These are phyloP conservation scores for Agarophyton chilense DNA, from an alignment of 23 red algal genomes.

Conservation along the genomic window DNA sequence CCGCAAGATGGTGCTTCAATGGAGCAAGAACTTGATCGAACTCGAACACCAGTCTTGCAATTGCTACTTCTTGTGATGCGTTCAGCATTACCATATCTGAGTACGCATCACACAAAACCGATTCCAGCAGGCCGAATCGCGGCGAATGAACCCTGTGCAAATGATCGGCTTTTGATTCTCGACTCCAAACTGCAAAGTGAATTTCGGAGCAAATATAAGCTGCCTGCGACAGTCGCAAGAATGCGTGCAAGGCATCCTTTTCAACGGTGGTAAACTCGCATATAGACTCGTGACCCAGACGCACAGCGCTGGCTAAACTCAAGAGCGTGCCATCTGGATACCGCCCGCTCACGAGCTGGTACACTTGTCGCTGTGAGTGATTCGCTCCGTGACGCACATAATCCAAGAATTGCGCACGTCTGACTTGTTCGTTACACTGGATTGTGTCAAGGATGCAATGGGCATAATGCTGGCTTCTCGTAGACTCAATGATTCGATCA, in stretches of 20 bases:
- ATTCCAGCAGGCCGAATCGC: constrained; percentile 25
- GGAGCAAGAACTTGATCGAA: constrained; percentile 6
- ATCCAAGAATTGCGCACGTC: background rate
- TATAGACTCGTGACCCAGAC: too few relatives aligned
- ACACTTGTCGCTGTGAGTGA: background rate
- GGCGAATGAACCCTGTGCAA: background rate
- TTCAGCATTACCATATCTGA: constrained; percentile 29
- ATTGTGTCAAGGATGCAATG: constrained; percentile 19
- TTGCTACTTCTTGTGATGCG: background rate
- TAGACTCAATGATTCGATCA: background rate
- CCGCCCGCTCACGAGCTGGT: background rate
- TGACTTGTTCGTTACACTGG: background rate
- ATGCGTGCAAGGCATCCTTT: background rate
- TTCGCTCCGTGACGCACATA: background rate
- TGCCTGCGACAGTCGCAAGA: constrained; percentile 42
- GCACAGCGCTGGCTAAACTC: background rate
- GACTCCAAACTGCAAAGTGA: constrained; percentile 26
- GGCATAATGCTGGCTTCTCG: background rate
- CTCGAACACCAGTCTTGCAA: constrained; percentile 3
- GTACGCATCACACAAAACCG: constrained; percentile 22
- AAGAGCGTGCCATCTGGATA: background rate
- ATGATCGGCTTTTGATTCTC: background rate
- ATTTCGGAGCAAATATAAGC: constrained; percentile 45
- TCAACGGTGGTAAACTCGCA: background rate
- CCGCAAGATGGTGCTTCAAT: background rate